Percentiles rank a stretch among this genome's conserved stretches.
Evolutionary conservation across 2,329 filamentous ascomycete genomes (phyloP).

Genomic region (Lizonia empirigonia): DNA sequence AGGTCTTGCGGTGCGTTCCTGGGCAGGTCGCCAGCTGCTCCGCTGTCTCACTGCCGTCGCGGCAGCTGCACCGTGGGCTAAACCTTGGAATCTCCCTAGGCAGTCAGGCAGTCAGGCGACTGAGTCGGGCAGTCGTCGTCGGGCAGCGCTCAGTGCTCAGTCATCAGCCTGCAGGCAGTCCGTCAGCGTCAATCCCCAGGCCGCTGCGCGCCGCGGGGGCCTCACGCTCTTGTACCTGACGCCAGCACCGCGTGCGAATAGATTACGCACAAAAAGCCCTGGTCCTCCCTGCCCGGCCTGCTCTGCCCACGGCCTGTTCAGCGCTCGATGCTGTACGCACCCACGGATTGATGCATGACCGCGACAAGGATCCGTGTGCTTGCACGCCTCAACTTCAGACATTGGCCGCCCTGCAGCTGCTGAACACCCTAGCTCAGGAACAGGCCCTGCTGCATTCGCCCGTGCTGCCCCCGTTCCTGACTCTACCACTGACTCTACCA

Average conservation of each 20-base stretch:
- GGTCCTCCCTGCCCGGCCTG: slow-evolving; percentile 11
- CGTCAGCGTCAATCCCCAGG: background rate
- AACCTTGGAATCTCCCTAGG: too few species aligned
- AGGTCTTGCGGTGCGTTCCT: too few species aligned
- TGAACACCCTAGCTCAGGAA: slow-evolving; percentile 3
- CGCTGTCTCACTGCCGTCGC: too few species aligned
- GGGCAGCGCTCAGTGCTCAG: background rate
- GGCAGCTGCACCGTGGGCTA: too few species aligned
- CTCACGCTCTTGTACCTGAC: slow-evolving; percentile 9
- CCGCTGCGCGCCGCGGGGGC: slow-evolving; percentile 2
- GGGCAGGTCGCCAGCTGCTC: too few species aligned
- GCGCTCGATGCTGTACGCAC: too few species aligned
- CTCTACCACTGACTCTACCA: slow-evolving; percentile 11
- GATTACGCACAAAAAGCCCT: slow-evolving; percentile 9
- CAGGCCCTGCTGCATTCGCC: background rate
- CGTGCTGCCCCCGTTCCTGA: slow-evolving; percentile 3
- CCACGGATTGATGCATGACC: slow-evolving; percentile 10
- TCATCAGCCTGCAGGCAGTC: background rate
- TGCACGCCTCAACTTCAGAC: background rate
- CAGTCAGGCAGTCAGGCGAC: background rate
- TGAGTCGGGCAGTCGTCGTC: background rate
- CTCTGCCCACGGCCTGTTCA: slow-evolving; percentile 1
- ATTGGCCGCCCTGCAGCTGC: slow-evolving; percentile 3
- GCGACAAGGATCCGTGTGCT: slow-evolving; percentile 1
- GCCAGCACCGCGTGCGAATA: background rate